These are phyloP conservation scores for Glonium stellatum DNA, from an alignment of 495 filamentous ascomycete genomes.

Conservation along the genomic window DNA sequence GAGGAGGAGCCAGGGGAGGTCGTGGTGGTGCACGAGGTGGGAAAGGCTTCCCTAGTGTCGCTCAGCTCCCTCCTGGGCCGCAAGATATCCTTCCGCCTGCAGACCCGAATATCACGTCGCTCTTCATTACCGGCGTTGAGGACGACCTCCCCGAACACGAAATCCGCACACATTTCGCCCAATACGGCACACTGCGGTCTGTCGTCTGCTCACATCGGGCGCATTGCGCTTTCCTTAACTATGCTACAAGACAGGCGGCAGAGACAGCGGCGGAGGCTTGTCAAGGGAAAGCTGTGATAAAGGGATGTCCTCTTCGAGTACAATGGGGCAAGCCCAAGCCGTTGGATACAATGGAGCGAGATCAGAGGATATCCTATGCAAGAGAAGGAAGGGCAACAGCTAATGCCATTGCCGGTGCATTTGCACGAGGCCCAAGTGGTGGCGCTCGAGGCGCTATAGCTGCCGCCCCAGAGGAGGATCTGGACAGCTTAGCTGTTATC, in stretches of 20 bases:
- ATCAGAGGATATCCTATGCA: constrained; percentile 67
- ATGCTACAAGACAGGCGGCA: constrained; percentile 68
- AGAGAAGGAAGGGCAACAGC: constrained; percentile 62
- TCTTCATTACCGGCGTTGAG: constrained; percentile 92
- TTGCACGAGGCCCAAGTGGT: constrained; percentile 9
- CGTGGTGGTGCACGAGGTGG: constrained; percentile 45
- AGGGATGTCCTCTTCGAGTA: constrained; percentile 78
- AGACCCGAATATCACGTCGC: constrained; percentile 76
- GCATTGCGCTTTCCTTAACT: constrained; percentile 95
- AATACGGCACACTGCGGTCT: constrained; percentile 79
- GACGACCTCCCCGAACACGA: constrained; percentile 91
- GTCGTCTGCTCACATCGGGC: constrained; percentile 93
- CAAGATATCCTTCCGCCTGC: constrained; percentile 77
- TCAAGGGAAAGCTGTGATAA: constrained; percentile 76
- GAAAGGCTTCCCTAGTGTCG: constrained; percentile 58
- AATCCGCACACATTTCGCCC: constrained; percentile 80
- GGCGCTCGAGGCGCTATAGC: constrained; percentile 25
- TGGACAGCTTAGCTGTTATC: constrained; percentile 47
- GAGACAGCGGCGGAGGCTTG: constrained; percentile 77
- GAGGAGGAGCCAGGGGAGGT: constrained; percentile 37
- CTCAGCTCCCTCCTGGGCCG: constrained; percentile 68
- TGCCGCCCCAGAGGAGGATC: constrained; percentile 38
- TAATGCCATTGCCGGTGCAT: constrained; percentile 37
- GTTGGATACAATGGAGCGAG: constrained; percentile 79
- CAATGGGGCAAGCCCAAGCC: constrained; percentile 90